Evolutionary conservation across 768 basidiomycete species (phyloP), one percentile per base, ranked within the genome.

Genomic region (Naganishia onofrii): DNA sequence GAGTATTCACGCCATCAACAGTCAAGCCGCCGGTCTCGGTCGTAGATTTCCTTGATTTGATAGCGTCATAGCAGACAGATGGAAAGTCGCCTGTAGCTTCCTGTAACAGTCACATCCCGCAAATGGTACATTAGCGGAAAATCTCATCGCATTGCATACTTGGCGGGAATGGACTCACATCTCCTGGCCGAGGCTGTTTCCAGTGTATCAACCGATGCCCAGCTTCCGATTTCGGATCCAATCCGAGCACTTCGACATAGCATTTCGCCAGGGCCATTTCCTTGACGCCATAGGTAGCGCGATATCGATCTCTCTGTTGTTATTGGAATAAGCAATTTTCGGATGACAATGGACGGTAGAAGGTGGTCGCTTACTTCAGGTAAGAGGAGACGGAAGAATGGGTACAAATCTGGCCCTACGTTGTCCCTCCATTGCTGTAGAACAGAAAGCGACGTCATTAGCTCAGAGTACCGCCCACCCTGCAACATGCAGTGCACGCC

Each of bases 191-290:
- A 10, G 83, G 83, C 23, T 78, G 74, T 70, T 83, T 98, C 96
- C 96, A 98, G 73, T 95, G 90, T 55, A 90, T 81, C 53, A 99
- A 82, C 48, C 90, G 86, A 57, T 90, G 85, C 0, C 92, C 89
- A 76, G 94, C 92, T 8, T 87, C 88, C 67, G 92, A 90, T 77
- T 87, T 87, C 78, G 82, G 86, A 46, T 89, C 89, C 2, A 99
- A 84, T 0, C 91, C 91, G 42, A 98, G 90, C 2, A 94, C 85
- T 71, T 90, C 88, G 82, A 95, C 92, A 78, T 94, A 96, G 12
- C 87, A 88, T 80, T 93, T 97, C 5, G 93, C 94, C 2, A 99
- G 83, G 77, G 90, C 91, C 82, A 90, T 90, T 83, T 99, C 96
- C 79, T 99, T 99, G 73, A 96, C 81, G 17, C 93, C 91, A 80